Base-by-base conservation (phyloP, 768 basidiomycete species). In the Hygrophoropsis aurantiaca region DNA sequence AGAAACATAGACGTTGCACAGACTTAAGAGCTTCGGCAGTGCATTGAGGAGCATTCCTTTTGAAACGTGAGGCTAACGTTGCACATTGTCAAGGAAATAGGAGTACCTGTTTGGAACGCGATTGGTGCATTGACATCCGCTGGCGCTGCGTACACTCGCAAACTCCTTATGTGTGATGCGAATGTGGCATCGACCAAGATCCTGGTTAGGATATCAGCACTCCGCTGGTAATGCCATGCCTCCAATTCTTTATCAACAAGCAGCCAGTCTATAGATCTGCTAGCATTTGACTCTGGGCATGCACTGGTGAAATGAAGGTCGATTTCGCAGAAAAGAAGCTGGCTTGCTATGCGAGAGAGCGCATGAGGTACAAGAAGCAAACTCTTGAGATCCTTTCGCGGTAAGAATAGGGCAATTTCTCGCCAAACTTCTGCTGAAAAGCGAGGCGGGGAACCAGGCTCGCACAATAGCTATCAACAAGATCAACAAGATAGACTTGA, bases 401-500 rank as follows among this genome's bases (percentile, higher is more conserved):
- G 80, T 5, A 88, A 73, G 55, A 74, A 81, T 5, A 74, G 65
- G 0, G 79, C 84, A 32, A 88, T 80, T 58, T 86, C 80, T 27
- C 81, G 72, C 86, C 86, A 88, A 42, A 87, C 79, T 65, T 88
- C 86, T 5, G 71, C 70, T 3, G 85, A 85, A 55, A 87, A 79
- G 16, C 74, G 74, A 32, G 78, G 78, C 15, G 71, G 75, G 41
- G 70, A 71, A 23, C 66, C 59, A 8, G 75, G 74, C 13, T 75
- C 65, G 36, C 61, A 52, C 30, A 63, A 53, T 40, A 63, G 60
- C 66, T 64, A 51, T 33, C 19, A 40, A 33, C 35, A 47, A 40
- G 41, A 35, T 24, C 9, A 35, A 46, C 32, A 56, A 27, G 24
- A 19, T 39, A 33, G 21, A 34, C 35, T 19, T 16, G 16, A 38